These are phyloP conservation scores for Colletotrichum godetiae DNA, from an alignment of 2,329 filamentous ascomycete species.

Conservation along the genomic window DNA sequence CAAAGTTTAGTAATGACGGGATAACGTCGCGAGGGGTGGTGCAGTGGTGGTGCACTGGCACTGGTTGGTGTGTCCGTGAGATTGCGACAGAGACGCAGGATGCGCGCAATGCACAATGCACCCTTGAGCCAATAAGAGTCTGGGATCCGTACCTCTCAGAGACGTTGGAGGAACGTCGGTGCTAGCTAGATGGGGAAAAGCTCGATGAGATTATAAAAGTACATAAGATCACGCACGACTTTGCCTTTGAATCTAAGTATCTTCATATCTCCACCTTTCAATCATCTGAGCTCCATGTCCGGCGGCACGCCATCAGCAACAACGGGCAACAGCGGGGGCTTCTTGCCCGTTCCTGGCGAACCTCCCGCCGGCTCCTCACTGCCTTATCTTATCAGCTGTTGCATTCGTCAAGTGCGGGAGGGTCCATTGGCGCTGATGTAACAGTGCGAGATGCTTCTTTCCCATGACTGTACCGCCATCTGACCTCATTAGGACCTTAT, in stretches of 20 bases:
- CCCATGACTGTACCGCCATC: not conserved
- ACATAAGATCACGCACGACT: rapidly evolving
- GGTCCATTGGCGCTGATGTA: slow-evolving; percentile 16
- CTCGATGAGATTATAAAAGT: not conserved
- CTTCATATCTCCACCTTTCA: not conserved
- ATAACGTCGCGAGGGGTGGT: slow-evolving; percentile 20
- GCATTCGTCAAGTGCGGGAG: slow-evolving; percentile 13
- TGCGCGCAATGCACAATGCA: not conserved
- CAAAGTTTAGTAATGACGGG: slow-evolving; percentile 23
- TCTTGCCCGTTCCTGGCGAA: not conserved
- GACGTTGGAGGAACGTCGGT: slow-evolving; percentile 6
- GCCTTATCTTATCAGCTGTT: slow-evolving; percentile 7
- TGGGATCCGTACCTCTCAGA: no score
- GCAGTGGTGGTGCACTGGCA: no score
- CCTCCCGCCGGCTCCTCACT: not conserved
- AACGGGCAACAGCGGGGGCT: slow-evolving; percentile 18
- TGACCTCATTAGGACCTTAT: not conserved
- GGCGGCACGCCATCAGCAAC: not conserved
- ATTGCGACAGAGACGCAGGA: slow-evolving; percentile 32
- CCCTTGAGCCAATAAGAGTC: not conserved
- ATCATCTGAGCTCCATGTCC: not conserved
- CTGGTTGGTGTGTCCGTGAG: not conserved
- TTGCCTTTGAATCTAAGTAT: not conserved
- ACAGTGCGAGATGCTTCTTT: slow-evolving; percentile 3
- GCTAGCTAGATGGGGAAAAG: slow-evolving; percentile 19